Evolutionary conservation across 1,284 basidiomycete genomes (phyloP).

Genomic region (Phenoliferia sp.): DNA sequence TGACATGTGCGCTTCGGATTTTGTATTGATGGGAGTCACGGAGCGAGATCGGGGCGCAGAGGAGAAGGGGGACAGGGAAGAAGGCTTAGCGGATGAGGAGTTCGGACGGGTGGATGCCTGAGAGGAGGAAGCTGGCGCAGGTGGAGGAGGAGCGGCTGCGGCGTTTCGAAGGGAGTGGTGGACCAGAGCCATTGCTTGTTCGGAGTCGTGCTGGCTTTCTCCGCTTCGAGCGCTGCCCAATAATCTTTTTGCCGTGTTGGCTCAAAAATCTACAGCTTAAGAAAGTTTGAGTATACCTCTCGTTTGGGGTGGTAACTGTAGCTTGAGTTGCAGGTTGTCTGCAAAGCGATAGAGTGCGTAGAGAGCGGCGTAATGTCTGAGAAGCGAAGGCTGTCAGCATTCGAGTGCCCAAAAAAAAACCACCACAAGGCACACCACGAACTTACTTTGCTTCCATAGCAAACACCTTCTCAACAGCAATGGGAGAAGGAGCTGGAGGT

Average conservation of each 20-base stretch:
- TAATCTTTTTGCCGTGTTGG: too few relatives aligned
- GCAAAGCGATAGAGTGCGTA: constrained; percentile 81
- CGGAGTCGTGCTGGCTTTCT: constrained; percentile 51
- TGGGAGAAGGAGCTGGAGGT: constrained; percentile 49
- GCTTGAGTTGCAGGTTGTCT: constrained; percentile 70
- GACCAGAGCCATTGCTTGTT: constrained; percentile 80
- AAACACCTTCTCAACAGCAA: constrained; percentile 46
- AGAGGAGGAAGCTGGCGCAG: neutral
- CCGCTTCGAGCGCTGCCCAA: constrained; percentile 73
- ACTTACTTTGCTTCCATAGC: constrained; percentile 58
- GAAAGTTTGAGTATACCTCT: too few relatives aligned
- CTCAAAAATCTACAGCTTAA: too few relatives aligned
- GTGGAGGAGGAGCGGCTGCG: constrained; percentile 16
- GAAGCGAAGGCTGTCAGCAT: neutral
- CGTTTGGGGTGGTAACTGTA: constrained; percentile 61
- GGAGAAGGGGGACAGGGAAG: constrained; percentile 2
- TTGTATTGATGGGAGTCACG: constrained; percentile 9
- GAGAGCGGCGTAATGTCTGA: constrained; percentile 73
- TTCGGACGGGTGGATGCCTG: neutral
- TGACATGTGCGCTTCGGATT: constrained; percentile 24
- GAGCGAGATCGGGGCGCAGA: constrained; percentile 11
- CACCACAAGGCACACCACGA: too few relatives aligned
- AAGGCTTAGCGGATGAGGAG: neutral
- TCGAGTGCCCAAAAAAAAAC: too few relatives aligned
- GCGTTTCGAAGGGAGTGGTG: constrained; percentile 74